Base-by-base conservation (phyloP, 2,329 filamentous ascomycete species). In the Arthrobotrys entomopaga region DNA sequence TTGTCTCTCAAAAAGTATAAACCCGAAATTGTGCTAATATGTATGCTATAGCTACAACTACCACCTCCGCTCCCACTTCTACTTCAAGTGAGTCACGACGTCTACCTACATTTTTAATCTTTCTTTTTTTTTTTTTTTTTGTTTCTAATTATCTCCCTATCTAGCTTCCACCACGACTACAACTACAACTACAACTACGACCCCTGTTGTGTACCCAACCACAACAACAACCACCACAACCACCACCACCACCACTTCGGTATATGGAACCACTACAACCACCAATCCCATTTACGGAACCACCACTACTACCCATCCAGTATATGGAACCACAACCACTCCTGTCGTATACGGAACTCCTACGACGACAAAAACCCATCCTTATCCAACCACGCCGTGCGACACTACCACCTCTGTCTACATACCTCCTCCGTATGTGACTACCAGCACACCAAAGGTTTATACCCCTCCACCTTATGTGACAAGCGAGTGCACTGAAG, bases 151-250 rank as follows among this genome's bases (percentile, higher is more conserved):
- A 24, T 15, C 3, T 29, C 50, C n/a, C 22, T 29, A 29, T 20
- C 13, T 29, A 29, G 50, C 13, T 13, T 13, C 60, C 46, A 65
- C 59, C 16, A 61, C 59, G 2, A 52, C 58, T 15, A 40, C 58
- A 15, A 61, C 57, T 26, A 61, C 56, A 1, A 50, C 43, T 6
- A 38, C 52, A 5, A 52, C 63, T 7, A 34, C 20, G 57, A 58
- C 26, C 8, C 34, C 29, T 5, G 29, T 8, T 34, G 29, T 34
- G 29, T 34, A 34, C 10, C 29, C 26, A 11, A 22, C 54, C 38
- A 58, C 54, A 1, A 58, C 22, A 10, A 56, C 29, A 16, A 20
- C 54, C 16, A 59, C 29, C 15, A 59, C 26, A 26, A 40, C 54
- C 52, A 54, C 48, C 22, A 52, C 48, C n/a, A 46, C 42, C 42